A percentile compares a stretch with the other conserved stretches of the same genome.
Evolutionary conservation across 2,329 filamentous ascomycete genomes (phyloP).

Genomic region (Aspergillus eucalypticola): DNA sequence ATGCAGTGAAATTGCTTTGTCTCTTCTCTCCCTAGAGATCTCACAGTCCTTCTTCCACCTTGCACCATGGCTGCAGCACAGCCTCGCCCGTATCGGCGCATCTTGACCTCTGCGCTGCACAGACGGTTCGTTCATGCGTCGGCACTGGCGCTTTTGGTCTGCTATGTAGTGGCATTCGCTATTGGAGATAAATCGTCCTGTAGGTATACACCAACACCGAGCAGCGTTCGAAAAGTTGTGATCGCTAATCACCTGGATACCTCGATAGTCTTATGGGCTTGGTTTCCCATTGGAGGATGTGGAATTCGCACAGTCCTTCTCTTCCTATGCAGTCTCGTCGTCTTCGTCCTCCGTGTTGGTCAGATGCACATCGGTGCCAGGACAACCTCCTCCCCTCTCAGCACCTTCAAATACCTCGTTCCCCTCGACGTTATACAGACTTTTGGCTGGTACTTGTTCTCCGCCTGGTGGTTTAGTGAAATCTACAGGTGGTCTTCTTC

Average conservation of each 20-base stretch:
- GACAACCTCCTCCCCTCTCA: slow-evolving; percentile 68
- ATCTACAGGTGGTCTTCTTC: slow-evolving; percentile 74
- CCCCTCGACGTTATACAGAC: slow-evolving; percentile 67
- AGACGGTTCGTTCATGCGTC: slow-evolving; percentile 80
- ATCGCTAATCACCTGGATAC: slow-evolving; percentile 12
- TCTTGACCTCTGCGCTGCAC: slow-evolving; percentile 84
- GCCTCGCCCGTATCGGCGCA: slow-evolving; percentile 72
- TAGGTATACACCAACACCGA: slow-evolving; percentile 47
- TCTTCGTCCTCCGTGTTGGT: slow-evolving; percentile 83
- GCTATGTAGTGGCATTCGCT: slow-evolving; percentile 70
- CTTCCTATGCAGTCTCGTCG: slow-evolving; percentile 71
- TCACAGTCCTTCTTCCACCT: slow-evolving; percentile 25
- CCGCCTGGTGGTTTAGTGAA: slow-evolving; percentile 76
- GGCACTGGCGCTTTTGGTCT: slow-evolving; percentile 66
- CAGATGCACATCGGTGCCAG: slow-evolving; percentile 75
- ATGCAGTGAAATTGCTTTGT: slow-evolving; percentile 25
- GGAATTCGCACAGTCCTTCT: slow-evolving; percentile 74
- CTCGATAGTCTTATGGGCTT: slow-evolving; percentile 72
- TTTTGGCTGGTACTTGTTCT: slow-evolving; percentile 72
- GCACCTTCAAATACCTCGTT: slow-evolving; percentile 62
- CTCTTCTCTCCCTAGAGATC: slow-evolving; percentile 24
- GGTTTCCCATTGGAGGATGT: slow-evolving; percentile 77
- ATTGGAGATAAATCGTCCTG: slow-evolving; percentile 70
- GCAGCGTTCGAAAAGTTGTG: background rate
- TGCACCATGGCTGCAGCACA: slow-evolving; percentile 39